Base-by-base conservation (phyloP, 768 basidiomycete species). In the Mrakia gelida region DNA sequence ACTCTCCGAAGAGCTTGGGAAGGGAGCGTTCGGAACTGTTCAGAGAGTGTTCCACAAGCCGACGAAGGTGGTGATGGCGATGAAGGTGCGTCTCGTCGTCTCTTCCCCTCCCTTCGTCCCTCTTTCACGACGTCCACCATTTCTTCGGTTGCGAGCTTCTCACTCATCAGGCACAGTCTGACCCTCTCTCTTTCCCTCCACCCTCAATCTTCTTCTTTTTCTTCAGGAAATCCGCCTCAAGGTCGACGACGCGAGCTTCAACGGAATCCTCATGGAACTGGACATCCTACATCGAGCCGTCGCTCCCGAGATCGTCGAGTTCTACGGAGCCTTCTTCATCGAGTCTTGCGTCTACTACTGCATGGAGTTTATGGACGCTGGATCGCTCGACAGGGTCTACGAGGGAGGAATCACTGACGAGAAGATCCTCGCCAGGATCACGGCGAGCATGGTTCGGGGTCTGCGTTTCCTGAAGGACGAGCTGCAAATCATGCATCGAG, bases 311-410 rank as follows among this genome's bases (percentile, higher is more conserved):
- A 98, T 98, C 80, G 93, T 99, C 82, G 97, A 98, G 79, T 99
- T 99, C 81, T 98, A 96, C 83, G 97, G 97, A 63, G 97, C 97
- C 6, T 99, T 99, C 87, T 98, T 97, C 85, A 95, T 97, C 85
- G 97, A 99, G 83, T 93, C 93, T n/a, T 99, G 96, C 84, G 97
- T 99, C 32, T 98, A 99, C 86, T 98, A 97, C 84, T 98, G 95
- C 85, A 98, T 98, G 95, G 97, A 99, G 87, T 93, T 91, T 86
- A 99, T 99, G 97, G 96, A 99, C 83, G 95, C 95, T 16, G 95
- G 95, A n/a, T 92, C 91, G 59, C 88, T 99, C 68, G 97, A 98
- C 84, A 92, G 91, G 80, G 87, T 98, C 38, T 85, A 87, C 80
- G 84, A 87, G 45, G 85, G 86, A 56, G 89, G 91, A 59, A 86